A percentile compares a stretch with the other conserved stretches of the same genome.
phyloP scores from a whole-genome alignment of 2,329 filamentous ascomycete species.

The Trichoderma asperellum region DNA sequence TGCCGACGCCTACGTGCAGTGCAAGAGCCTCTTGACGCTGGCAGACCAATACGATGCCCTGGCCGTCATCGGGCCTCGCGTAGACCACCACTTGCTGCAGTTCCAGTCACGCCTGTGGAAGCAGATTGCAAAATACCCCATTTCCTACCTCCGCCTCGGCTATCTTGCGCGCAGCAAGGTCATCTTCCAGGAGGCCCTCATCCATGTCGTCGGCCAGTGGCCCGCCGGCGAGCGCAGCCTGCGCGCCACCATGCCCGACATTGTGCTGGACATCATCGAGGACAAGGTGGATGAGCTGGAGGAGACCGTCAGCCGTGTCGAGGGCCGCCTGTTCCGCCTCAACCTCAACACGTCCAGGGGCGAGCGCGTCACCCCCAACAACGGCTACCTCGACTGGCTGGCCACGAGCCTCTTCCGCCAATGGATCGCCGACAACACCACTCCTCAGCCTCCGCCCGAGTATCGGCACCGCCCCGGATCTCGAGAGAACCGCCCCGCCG shows the following conservation, averaged over 20 bases:
- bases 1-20: slow-evolving; percentile 89
- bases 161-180: slow-evolving; percentile 83
- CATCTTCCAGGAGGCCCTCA: slow-evolving; percentile 84
- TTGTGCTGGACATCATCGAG: slow-evolving; percentile 86
- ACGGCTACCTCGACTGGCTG: slow-evolving; percentile 86
- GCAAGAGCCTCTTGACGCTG: slow-evolving; percentile 83
- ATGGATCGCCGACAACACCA: slow-evolving; percentile 90
- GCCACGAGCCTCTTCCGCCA: slow-evolving; percentile 85
- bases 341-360: slow-evolving; percentile 77
- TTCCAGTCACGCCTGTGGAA: slow-evolving; percentile 93
- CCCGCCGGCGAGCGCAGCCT: slow-evolving; percentile 78
- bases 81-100: slow-evolving; percentile 91
- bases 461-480: slow-evolving; percentile 37
- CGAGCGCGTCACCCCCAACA: slow-evolving; percentile 79
- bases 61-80: slow-evolving; percentile 81
- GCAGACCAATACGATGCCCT: slow-evolving; percentile 96
- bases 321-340: slow-evolving; percentile 80
- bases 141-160: slow-evolving; percentile 86
- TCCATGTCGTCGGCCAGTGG: slow-evolving; percentile 96
- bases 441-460: slow-evolving; percentile 59
- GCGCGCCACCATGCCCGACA: slow-evolving; percentile 70
- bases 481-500: slow-evolving; percentile 39
- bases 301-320: slow-evolving; percentile 77
- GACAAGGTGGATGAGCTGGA: slow-evolving; percentile 93
- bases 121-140: slow-evolving; percentile 94